Evolutionary conservation across 2,329 filamentous ascomycete species (phyloP), one percentile per base, ranked within the genome.

Genomic region (Aspergillus tanneri): DNA sequence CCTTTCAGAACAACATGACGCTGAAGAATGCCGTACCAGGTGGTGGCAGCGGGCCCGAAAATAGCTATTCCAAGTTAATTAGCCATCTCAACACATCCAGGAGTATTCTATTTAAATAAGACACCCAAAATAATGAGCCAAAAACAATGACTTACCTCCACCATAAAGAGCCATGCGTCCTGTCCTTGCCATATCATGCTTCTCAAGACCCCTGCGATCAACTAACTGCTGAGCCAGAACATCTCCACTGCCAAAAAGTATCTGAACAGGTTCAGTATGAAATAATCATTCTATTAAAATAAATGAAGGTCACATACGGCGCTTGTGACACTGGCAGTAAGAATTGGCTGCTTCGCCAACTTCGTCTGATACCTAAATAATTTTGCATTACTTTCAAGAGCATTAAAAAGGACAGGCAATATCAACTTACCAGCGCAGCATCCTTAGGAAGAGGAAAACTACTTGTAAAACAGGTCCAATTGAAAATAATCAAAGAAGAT

Each of bases 211-310:
- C 63, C 80, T 85, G 69, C 84, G 85, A 74, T 97, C 92, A 50
- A 99, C 88, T 27, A 83, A 78, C 73, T 97, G 92, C 73, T 99
- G 93, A 28, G 93, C 90, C 58, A 95, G 85, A 52, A 87, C 78
- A 74, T 99, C 93, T 62, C 93, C 93, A 11, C 90, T 88, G 49
- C 87, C 91, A 69, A 97, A 99, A 55, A 99, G 85, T 50, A 97
- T 69, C 81, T 84, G 55, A 10, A 16, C 18, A 25, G 34, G 10
- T n/a, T 25, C 5, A 34, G 30, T 27, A 27, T 27, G 23, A 3
- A n/a, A 18, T 4, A 27, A 22, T 23, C 8, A 16, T 10, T 32
- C 3, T 22, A 6, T 6, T 25, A 23, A 19, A 18, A 37, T 58
- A n/a, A 61, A 14, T 14, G 23, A 5, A 27, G 7, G 3, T 10